Evolutionary conservation across 2,329 filamentous ascomycete species (phyloP).

Genomic region (Trichoderma afroharzianum): DNA sequence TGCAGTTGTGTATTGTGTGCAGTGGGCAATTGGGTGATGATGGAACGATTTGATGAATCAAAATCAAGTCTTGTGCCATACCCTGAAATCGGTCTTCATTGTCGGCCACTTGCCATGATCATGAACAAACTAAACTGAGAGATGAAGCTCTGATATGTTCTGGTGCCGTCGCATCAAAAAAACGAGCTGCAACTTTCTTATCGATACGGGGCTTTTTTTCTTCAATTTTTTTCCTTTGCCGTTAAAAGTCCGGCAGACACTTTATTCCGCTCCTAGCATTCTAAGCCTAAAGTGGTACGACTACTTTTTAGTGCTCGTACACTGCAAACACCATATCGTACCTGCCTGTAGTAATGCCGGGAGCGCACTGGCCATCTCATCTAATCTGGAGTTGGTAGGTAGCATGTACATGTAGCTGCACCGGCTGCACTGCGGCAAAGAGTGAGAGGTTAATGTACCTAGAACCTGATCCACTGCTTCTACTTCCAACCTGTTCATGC

Average conservation of each 20-base stretch:
- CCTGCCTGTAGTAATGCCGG: not conserved
- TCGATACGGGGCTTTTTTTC: conserved; percentile 25
- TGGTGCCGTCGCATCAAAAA: conserved; percentile 19
- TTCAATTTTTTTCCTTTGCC: conserved; percentile 18
- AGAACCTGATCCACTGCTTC: not conserved
- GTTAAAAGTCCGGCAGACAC: conserved; percentile 26
- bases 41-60: too few species aligned
- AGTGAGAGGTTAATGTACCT: not conserved
- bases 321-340: not conserved
- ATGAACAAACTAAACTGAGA: not conserved
- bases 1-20: not conserved
- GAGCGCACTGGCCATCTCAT: conserved; percentile 23
- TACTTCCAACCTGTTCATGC: not conserved
- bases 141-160: conserved; percentile 1
- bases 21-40: not conserved
- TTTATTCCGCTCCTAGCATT: conserved; percentile 32
- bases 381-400: conserved; percentile 3
- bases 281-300: conserved; percentile 23
- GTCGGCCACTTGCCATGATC: conserved; percentile 42
- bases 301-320: not conserved
- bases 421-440: not conserved
- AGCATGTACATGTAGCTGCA: not conserved
- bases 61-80: conserved; percentile 36
- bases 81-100: conserved; percentile 99
- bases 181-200: conserved; percentile 22